Percentiles rank a stretch among this genome's conserved stretches.
These are phyloP conservation scores for Hordeum vulgare DNA, from an alignment of 176 grass and related monocot genomes.

Conservation along the genomic window DNA sequence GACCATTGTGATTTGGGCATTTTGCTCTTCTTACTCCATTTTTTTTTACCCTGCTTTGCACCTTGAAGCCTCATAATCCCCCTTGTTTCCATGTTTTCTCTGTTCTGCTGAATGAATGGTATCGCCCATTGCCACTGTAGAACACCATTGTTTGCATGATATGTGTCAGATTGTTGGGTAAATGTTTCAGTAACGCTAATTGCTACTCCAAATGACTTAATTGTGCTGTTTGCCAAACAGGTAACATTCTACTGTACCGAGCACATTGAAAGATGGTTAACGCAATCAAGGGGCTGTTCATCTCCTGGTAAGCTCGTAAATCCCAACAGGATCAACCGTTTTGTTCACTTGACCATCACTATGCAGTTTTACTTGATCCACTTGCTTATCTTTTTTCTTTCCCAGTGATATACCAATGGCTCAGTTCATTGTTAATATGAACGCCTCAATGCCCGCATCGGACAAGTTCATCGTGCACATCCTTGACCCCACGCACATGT, in stretches of 20 bases:
- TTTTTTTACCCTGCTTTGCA: background rate
- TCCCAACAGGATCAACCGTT: background rate
- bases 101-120: background rate
- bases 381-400: background rate
- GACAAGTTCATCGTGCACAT: slow-evolving; percentile 86
- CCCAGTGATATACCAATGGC: slow-evolving; percentile 80
- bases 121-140: background rate
- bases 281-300: slow-evolving; percentile 84
- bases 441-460: slow-evolving; percentile 59
- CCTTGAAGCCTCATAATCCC: background rate
- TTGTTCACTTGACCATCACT: background rate
- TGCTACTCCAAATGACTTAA: background rate
- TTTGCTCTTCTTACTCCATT: background rate
- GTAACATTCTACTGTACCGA: background rate
- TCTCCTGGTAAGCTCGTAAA: slow-evolving; percentile 62
- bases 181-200: background rate
- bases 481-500: slow-evolving; percentile 79
- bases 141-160: background rate
- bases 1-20: background rate
- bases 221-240: background rate
- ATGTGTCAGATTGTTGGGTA: background rate
- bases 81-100: background rate
- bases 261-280: slow-evolving; percentile 61
- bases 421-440: slow-evolving; percentile 81
- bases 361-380: background rate